phyloP scores from a whole-genome alignment of 2,329 filamentous ascomycete species.

The Lasiodiplodia sp. region DNA sequence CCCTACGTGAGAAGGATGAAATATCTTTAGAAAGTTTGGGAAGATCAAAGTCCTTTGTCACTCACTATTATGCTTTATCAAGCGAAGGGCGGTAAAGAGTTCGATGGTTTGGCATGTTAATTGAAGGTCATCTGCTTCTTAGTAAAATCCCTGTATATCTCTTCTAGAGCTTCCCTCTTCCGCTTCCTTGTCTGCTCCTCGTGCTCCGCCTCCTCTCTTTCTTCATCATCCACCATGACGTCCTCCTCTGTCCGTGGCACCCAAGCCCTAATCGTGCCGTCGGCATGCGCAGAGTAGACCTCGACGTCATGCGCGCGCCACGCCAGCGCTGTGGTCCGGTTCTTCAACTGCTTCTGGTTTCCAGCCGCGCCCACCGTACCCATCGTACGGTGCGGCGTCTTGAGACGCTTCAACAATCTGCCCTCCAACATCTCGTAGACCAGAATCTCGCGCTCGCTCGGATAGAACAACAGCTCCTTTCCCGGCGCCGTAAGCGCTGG shows the following conservation, averaged over 20 bases:
- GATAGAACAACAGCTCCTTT: constrained; percentile 77
- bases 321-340: constrained; percentile 75
- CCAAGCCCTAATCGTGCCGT: constrained; percentile 86
- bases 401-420: constrained; percentile 72
- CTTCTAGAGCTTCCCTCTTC: constrained; percentile 78
- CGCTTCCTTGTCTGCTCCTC: constrained; percentile 56
- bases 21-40: too few relatives aligned
- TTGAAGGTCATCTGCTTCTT: constrained; percentile 22
- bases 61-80: too few relatives aligned
- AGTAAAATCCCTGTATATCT: constrained; percentile 60
- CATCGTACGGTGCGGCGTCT: constrained; percentile 59
- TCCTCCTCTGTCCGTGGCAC: constrained; percentile 65
- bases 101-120: neutral
- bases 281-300: constrained; percentile 82
- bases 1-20: too few relatives aligned
- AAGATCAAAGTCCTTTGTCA: too few relatives aligned
- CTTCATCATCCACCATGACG: constrained; percentile 51
- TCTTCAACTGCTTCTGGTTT: constrained; percentile 30
- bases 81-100: neutral
- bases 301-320: constrained; percentile 77
- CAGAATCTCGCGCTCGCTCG: constrained; percentile 78
- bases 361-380: constrained; percentile 30
- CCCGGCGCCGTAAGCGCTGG: constrained; percentile 62
- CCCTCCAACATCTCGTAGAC: constrained; percentile 83
- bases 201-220: constrained; percentile 46